Conservation (phyloP, 441 rosid genomes). For the Pelargonium exstipulatum region DNA sequence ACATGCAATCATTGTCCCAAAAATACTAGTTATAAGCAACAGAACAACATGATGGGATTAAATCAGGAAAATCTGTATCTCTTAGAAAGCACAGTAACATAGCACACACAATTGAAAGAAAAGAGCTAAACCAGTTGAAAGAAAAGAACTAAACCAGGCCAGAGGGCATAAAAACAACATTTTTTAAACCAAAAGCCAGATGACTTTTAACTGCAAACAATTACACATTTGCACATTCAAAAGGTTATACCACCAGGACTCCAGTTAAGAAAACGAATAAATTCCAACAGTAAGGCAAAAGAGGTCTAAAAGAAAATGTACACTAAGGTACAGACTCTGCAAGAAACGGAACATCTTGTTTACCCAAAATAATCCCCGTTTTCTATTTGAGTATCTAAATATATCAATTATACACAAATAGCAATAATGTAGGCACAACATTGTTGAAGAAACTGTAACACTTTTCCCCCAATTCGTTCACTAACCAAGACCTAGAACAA, state of each 20-base stretch:
- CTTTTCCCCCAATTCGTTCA: background rate
- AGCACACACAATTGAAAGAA: background rate
- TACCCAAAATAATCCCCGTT: background rate
- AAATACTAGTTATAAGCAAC: background rate
- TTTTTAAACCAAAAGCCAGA: background rate
- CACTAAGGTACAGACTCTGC: background rate
- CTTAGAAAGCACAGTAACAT: background rate
- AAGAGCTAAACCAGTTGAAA: background rate
- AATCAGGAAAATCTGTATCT: constrained; percentile 1
- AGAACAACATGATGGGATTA: background rate
- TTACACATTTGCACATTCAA: background rate
- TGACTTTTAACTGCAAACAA: background rate
- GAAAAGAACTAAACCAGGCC: background rate
- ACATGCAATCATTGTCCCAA: background rate
- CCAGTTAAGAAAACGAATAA: background rate
- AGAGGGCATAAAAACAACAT: background rate
- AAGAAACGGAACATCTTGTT: background rate
- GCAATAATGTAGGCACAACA: constrained; percentile 3
- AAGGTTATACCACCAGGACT: background rate
- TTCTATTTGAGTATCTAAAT: background rate
- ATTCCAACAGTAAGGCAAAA: background rate
- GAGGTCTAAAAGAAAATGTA: background rate
- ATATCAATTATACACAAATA: background rate
- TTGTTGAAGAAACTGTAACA: background rate
- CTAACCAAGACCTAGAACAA: constrained; percentile 10